These are phyloP conservation scores for Yamadazyma jaroonii DNA, from an alignment of 1,139 yeast genomes.

Conservation along the genomic window DNA sequence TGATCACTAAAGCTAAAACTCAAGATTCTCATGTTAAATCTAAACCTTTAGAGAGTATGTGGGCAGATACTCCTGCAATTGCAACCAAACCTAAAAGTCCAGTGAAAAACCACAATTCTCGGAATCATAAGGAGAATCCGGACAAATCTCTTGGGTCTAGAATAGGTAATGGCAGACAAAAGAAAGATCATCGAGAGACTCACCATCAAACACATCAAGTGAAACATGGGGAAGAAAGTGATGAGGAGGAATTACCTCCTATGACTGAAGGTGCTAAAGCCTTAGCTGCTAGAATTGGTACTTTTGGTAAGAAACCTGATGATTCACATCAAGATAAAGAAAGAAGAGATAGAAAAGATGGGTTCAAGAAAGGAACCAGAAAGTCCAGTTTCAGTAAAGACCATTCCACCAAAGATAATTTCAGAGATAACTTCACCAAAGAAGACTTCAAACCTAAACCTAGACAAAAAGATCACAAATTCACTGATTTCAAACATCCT, in stretches of 20 bases:
- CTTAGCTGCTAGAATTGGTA: constrained; percentile 26
- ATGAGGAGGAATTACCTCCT: constrained; percentile 19
- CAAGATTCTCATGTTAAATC: constrained; percentile 18
- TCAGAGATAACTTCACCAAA: not conserved
- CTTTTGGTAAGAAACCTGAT: too few species aligned
- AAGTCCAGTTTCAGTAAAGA: not conserved
- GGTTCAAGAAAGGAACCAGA: too few species aligned
- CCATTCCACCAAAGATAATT: too few species aligned
- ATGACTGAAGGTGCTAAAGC: constrained; percentile 26
- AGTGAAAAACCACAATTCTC: not conserved
- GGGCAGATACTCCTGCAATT: constrained; percentile 26
- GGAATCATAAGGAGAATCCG: not conserved
- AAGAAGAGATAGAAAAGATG: too few species aligned
- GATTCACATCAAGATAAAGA: too few species aligned
- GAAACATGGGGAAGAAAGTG: not conserved
- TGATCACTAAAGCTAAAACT: constrained; percentile 22
- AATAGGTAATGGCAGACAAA: too few species aligned
- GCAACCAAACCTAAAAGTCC: too few species aligned
- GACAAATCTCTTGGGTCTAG: too few species aligned
- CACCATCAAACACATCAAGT: too few species aligned
- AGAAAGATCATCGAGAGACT: too few species aligned
- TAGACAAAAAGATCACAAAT: too few species aligned
- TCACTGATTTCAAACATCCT: not conserved
- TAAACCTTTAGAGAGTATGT: constrained; percentile 23
- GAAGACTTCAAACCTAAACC: too few species aligned